phyloP scores from a whole-genome alignment of 1,284 basidiomycete genomes.

The Fomitopsis schrenkii region DNA sequence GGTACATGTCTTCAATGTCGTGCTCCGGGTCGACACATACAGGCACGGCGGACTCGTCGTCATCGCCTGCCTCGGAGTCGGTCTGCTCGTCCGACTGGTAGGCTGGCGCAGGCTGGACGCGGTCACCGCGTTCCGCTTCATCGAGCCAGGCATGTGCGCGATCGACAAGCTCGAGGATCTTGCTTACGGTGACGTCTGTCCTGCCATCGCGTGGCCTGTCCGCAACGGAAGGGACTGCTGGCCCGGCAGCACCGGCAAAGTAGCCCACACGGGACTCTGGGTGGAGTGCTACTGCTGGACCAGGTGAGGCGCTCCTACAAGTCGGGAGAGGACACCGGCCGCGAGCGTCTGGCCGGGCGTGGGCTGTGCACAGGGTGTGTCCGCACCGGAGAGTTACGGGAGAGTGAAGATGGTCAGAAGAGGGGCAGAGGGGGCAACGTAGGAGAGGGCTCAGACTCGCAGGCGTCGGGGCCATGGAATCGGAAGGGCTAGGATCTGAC shows the following conservation, averaged over 20 bases:
- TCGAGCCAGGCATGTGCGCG: constrained; percentile 18
- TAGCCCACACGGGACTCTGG: constrained; percentile 18
- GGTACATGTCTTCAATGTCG: constrained; percentile 10
- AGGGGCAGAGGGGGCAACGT: constrained; percentile 25
- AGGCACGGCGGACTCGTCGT: constrained; percentile 9
- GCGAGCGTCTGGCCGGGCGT: constrained; percentile 25
- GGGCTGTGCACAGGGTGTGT: constrained; percentile 29
- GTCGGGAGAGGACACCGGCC: constrained; percentile 30
- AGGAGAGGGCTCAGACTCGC: constrained; percentile 23
- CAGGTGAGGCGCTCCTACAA: constrained; percentile 24
- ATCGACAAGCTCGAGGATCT: constrained; percentile 46
- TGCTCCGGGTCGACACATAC: constrained; percentile 15
- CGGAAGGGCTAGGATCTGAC: background rate
- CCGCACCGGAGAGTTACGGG: constrained; percentile 32
- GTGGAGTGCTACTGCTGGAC: constrained; percentile 27
- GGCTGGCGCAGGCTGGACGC: constrained; percentile 6
- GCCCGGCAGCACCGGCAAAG: constrained; percentile 6
- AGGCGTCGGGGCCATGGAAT: constrained; percentile 8
- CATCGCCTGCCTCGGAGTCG: constrained; percentile 21
- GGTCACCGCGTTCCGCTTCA: background rate
- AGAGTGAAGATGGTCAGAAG: constrained; percentile 17
- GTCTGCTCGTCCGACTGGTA: constrained; percentile 17
- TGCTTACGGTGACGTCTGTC: constrained; percentile 62
- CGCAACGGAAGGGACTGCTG: background rate
- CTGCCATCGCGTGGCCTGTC: constrained; percentile 21